A percentile compares a stretch with the other conserved stretches of the same genome.
Conservation (phyloP, 108 stramenopile species). For the Nitzschia putrida region DNA sequence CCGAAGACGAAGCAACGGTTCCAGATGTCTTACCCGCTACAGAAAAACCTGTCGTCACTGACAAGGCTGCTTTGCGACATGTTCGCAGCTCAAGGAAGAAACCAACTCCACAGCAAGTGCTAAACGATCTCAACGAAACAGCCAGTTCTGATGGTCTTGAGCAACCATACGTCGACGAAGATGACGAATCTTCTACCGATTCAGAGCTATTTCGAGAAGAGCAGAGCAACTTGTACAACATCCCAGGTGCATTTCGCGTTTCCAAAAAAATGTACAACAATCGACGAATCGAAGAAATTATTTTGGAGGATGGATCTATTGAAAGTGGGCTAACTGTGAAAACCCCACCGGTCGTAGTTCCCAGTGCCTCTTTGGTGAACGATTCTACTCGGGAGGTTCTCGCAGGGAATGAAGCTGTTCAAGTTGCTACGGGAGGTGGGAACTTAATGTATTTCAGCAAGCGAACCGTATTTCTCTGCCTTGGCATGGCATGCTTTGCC, state of each 20-base stretch:
- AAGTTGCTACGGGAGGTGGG: too few species aligned
- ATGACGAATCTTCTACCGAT: background rate
- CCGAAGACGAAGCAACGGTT: too few species aligned
- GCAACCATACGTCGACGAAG: background rate
- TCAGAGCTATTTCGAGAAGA: background rate
- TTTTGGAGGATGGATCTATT: background rate
- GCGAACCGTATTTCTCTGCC: background rate
- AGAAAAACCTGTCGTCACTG: too few species aligned
- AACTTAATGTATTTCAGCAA: slow-evolving; percentile 7
- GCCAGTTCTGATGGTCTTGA: background rate
- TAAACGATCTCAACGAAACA: background rate
- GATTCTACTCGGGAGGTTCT: background rate
- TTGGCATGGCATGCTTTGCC: background rate
- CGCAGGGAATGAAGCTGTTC: background rate
- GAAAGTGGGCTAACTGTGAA: slow-evolving; percentile 1
- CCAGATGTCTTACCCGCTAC: too few species aligned
- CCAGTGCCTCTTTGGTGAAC: slow-evolving; percentile 5
- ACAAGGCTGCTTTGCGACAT: too few species aligned
- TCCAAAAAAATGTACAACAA: background rate
- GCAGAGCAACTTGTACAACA: background rate
- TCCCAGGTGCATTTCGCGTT: slow-evolving; percentile 21
- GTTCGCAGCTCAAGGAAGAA: too few species aligned
- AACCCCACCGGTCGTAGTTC: slow-evolving; percentile 11
- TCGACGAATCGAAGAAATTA: background rate
- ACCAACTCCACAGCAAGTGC: background rate